Evolutionary conservation across 2,329 filamentous ascomycete genomes (phyloP).

Genomic region (Neonectria punicea): DNA sequence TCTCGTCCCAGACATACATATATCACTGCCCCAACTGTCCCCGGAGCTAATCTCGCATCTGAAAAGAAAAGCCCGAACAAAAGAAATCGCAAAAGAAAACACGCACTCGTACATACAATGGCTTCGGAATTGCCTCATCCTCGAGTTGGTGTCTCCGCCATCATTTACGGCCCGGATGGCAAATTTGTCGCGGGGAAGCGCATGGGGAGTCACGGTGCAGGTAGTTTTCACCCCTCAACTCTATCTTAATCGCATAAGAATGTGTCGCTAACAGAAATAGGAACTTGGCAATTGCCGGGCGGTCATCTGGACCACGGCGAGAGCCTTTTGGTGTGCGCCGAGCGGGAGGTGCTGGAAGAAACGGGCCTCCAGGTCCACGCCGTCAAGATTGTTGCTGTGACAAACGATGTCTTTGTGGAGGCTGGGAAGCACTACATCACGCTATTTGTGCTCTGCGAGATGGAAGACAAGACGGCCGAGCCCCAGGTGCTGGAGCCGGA

Average conservation of each 20-base stretch:
- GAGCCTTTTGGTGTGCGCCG: constrained; percentile 68
- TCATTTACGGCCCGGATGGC: constrained; percentile 57
- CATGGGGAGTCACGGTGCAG: constrained; percentile 59
- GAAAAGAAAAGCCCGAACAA: no score
- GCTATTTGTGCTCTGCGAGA: constrained; percentile 69
- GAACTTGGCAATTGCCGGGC: constrained; percentile 75
- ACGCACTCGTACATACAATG: constrained; percentile 20
- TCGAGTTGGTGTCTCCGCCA: constrained; percentile 60
- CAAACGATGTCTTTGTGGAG: constrained; percentile 71
- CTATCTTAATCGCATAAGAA: neutral
- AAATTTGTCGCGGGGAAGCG: constrained; percentile 60
- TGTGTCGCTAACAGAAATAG: constrained; percentile 44
- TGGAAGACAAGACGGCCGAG: constrained; percentile 58
- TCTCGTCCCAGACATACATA: neutral
- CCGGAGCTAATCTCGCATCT: no score
- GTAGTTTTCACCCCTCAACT: constrained; percentile 44
- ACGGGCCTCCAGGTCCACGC: constrained; percentile 69
- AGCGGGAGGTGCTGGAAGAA: constrained; percentile 76
- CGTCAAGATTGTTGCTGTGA: constrained; percentile 66
- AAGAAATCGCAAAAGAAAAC: no score
- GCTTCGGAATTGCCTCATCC: constrained; percentile 38
- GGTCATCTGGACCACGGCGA: constrained; percentile 81
- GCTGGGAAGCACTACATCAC: constrained; percentile 80
- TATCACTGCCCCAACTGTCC: neutral
- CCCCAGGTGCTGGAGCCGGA: constrained; percentile 61